Base-by-base conservation (phyloP, 257 asterid genomes). In the Gentiana macrophylla region DNA sequence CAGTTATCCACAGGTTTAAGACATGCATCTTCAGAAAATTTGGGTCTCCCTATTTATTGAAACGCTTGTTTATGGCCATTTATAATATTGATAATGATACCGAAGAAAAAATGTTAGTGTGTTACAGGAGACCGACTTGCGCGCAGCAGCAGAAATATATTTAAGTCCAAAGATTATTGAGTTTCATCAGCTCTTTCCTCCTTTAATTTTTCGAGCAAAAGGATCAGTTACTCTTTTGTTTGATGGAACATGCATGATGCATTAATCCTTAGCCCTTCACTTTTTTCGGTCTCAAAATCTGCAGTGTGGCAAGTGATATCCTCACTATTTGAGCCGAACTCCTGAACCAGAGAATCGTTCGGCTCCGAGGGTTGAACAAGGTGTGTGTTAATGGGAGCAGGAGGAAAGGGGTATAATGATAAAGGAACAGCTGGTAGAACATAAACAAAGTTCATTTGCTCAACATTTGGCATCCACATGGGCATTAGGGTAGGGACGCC, bases 151-250 rank as follows among this genome's bases (percentile, higher is more conserved):
- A 24, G 24, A 61, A 35, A 49, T 66, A 38, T 45, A 32, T 53
- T 34, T 50, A 41, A 15, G 35, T 55, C 37, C 59, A 67, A 10
- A 50, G 37, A 55, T 49, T 70, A 57, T 64, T 90, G 5, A 86
- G 65, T 46, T 61, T 79, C 83, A 77, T 73, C 47, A 84, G 49
- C 51, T 89, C 88, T 73, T 81, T 84, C 83, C 95, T 86, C 78
- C 79, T 24, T 24, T 15, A 15, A 15, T 70, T 77, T 54, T 81
- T 73, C 97, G 79, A 8, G 74, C 62, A 36, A 35, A 5, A 1
- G 62, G 56, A 35, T 66, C 66, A 60, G 44, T 60, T 0, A 68
- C 53, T 10, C 62, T 70, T 37, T 69, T 12, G 35, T 34, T 8
- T 9, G 45, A 32, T 33, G 9, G 11, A 12, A 43, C 13, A 12